Evolutionary conservation across 768 basidiomycete genomes (phyloP), one percentile per base, ranked within the genome.

Genomic region (Xerocomellus amylosporus): DNA sequence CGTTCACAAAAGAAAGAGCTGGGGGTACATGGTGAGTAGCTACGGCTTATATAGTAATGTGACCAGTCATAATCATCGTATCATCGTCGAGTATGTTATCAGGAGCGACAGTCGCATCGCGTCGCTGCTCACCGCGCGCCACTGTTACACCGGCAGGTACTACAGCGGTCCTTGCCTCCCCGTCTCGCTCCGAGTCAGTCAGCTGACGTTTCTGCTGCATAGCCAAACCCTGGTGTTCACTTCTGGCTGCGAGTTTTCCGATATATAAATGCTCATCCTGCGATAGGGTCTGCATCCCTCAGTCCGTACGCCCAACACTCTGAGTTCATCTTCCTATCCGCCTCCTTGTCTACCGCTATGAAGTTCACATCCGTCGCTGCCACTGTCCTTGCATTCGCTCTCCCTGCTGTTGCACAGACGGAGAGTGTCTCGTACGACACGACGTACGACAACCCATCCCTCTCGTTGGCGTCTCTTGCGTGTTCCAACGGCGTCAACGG

Each of bases 401-500:
- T 67, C 49, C 46, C 63, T 24, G 50, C 53, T 19, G 46, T 70
- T 39, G 55, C 64, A 26, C 55, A 58, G 39, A 42, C 45, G 10
- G 34, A 58, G 42, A 59, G 24, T 5, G 49, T 73, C 15, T 60
- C 70, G 40, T 73, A 68, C 46, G 72, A 74, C 59, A 59, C 33
- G 8, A 60, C 50, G 28, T 75, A 72, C 53, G 73, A 71, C 56
- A 46, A 70, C 2, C 8, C 64, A 22, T 30, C 46, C 24, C 37
- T 47, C 19, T 49, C 67, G 7, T 59, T 71, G 46, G 0, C 47
- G 8, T n/a, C 24, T 1, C 51, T 73, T 30, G 64, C 73, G 1
- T 75, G n/a, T n/a, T n/a, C n/a, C n/a, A n/a, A n/a, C n/a, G n/a
- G 73, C 13, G 4, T 28, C 12, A 53, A 74, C 40, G 71, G 70